Evolutionary conservation across 495 filamentous ascomycete species (phyloP), one percentile per base, ranked within the genome.

Genomic region (Aspergillus cristatus): DNA sequence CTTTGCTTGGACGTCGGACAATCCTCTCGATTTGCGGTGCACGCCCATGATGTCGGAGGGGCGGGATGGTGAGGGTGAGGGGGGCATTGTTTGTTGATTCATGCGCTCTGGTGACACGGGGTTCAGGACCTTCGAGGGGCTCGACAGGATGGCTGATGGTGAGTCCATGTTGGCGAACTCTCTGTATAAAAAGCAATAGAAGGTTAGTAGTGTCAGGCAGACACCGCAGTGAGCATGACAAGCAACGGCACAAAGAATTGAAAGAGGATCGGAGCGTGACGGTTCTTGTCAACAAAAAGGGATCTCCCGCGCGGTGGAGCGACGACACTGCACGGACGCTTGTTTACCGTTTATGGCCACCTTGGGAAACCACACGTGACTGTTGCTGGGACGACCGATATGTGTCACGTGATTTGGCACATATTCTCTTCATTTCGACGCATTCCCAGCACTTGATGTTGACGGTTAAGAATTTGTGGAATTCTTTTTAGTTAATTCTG

Each of bases 1-100:
- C 58, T 90, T 91, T 18, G 84, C 79, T 51, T 89, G 83, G 1
- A 94, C 84, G 53, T 93, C 86, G 16, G 84, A 83, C 36, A 55
- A 55, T 13, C 68, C 64, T 25, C 54, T 63, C 32, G 63, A 63
- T 57, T 67, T 60, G 53, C 57, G 54, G 31, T 59, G 66, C 2
- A 56, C 41, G 12, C 50, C 51, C 18, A 63, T 33, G 20, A 71
- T 45, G 18, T 77, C 65, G 3, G 60, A 54, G 3, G 74, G 66
- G 14, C 75, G 36, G 1, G 72, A 73, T n/a, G n/a, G n/a, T n/a
- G n/a, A 24, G 0, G 74, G 72, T 7, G 78, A 78, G 32, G 54
- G 60, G 20, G 69, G 63, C 20, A 70, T 59, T 28, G 67, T 65
- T 53, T 84, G 78, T 57, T 81, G 74, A 51, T 88, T 88, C 54